phyloP scores from a whole-genome alignment of 73 alveolate genomes.

The Paramecium sexaurelia region DNA sequence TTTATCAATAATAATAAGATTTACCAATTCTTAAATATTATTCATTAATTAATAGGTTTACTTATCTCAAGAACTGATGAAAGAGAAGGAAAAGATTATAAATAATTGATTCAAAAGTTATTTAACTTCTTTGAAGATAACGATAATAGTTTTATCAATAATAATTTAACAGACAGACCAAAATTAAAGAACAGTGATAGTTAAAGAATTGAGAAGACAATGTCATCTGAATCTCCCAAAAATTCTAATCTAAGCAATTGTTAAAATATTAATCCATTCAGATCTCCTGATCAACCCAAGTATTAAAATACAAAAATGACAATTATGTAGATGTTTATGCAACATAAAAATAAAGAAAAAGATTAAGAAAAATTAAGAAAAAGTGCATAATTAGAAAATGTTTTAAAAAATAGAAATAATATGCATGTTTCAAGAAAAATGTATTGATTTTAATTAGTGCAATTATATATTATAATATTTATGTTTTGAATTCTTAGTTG shows the following conservation, averaged over 20 bases:
- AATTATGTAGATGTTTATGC: slow-evolving; percentile 45
- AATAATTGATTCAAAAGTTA: neutral
- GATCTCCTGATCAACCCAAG: slow-evolving; percentile 47
- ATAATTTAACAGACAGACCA: slow-evolving; percentile 19
- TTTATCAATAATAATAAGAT: neutral
- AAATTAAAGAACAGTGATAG: slow-evolving; percentile 3
- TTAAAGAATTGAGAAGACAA: slow-evolving; percentile 23
- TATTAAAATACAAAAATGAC: slow-evolving; percentile 41
- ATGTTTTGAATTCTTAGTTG: no score
- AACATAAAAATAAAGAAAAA: slow-evolving; percentile 30
- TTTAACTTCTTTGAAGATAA: neutral
- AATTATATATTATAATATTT: neutral
- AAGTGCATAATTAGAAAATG: slow-evolving; percentile 41
- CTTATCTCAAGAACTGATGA: neutral
- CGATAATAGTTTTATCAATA: neutral
- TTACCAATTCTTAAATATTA: neutral
- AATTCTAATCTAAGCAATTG: neutral
- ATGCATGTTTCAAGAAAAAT: slow-evolving; percentile 25
- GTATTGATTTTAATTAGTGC: slow-evolving; percentile 12
- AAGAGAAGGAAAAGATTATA: neutral
- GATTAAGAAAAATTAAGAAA: slow-evolving; percentile 46
- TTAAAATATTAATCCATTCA: slow-evolving; percentile 30
- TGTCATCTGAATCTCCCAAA: slow-evolving; percentile 41
- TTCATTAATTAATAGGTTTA: neutral
- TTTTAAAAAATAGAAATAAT: slow-evolving; percentile 25